Base-by-base conservation (phyloP, 2,329 filamentous ascomycete species). In the Xylaria sp. region DNA sequence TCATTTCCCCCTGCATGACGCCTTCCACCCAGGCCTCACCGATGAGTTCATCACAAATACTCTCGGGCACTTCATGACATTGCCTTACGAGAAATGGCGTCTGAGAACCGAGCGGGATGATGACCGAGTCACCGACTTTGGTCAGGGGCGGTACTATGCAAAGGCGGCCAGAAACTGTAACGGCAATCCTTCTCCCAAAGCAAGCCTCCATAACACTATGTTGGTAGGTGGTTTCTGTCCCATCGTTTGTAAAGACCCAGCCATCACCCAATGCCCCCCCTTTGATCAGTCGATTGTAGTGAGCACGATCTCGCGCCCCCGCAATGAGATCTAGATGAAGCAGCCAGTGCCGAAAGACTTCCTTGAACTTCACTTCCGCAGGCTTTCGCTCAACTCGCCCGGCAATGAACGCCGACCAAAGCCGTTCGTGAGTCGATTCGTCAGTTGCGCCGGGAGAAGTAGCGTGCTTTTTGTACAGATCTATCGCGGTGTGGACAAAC, bases 1-100 rank as follows among this genome's bases (percentile, higher is more conserved):
- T 35, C 58, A 54, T 58, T 43, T 65, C 59, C 46, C 62, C 57
- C 29, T 62, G 11, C 64, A 67, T 68, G 6, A 54, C 48, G 27
- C 58, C 59, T 10, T 65, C 55, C 1, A 63, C 63, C 31, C 47
- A 66, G 4, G 53, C 40, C 54, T 64, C 63, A 13, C 61, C 53
- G 15, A 64, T 29, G 1, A 64, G 41, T 35, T 62, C 54, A 37
- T 62, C 56, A 8, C 49, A 15, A 9, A 10, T 19, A 31, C 23
- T 4, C 13, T 37, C n/a, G 10, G 37, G 23, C 11, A 31, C 8
- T 2, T 2, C 46, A 19, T 37, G 10, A 2, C 10, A 23, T 48
- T 48, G 10, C 21, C 63, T 38, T 23, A 61, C 25, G 11, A 64
- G 31, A 10, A 60, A 63, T 21, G 63, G 64, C 7, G 51, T 61